These are phyloP conservation scores for Mortierella sp. DNA, from an alignment of 371 early-diverging fungal species.

Conservation along the genomic window DNA sequence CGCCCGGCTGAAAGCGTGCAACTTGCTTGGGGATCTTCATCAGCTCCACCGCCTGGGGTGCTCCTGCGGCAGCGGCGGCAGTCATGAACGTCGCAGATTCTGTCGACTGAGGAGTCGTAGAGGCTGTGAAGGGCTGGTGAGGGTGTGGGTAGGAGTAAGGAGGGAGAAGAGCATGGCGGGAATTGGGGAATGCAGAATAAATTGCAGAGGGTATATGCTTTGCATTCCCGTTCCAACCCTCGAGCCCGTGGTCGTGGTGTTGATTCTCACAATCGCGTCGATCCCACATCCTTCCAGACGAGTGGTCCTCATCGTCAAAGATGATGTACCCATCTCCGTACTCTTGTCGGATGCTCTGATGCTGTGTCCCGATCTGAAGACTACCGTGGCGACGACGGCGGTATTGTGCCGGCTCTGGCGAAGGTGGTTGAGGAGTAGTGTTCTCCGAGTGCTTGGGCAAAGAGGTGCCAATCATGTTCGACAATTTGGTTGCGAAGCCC, in stretches of 20 bases:
- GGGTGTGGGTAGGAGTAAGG: neutral
- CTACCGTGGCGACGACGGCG: constrained; percentile 48
- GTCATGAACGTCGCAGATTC: neutral
- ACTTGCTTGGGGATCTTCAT: neutral
- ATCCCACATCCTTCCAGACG: constrained; percentile 7
- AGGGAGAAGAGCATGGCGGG: constrained; percentile 5
- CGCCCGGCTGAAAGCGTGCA: neutral
- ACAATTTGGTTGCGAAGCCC: neutral
- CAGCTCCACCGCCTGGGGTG: neutral
- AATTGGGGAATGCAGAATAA: constrained; percentile 1
- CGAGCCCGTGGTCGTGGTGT: neutral
- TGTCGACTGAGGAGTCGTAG: neutral
- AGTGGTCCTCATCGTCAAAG: constrained; percentile 18
- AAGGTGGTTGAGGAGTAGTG: neutral
- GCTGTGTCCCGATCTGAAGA: constrained; percentile 35
- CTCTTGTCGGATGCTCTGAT: constrained; percentile 45
- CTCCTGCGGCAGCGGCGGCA: neutral
- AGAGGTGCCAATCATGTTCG: neutral
- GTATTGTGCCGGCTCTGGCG: constrained; percentile 10
- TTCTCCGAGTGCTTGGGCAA: constrained; percentile 10
- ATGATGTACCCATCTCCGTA: constrained; percentile 41
- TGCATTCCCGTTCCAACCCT: neutral
- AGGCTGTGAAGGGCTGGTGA: neutral
- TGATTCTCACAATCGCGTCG: constrained; percentile 1
- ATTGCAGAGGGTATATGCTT: constrained; percentile 20